Evolutionary conservation across 2,329 filamentous ascomycete genomes (phyloP).

Genomic region (Berkeleyomyces basicola): DNA sequence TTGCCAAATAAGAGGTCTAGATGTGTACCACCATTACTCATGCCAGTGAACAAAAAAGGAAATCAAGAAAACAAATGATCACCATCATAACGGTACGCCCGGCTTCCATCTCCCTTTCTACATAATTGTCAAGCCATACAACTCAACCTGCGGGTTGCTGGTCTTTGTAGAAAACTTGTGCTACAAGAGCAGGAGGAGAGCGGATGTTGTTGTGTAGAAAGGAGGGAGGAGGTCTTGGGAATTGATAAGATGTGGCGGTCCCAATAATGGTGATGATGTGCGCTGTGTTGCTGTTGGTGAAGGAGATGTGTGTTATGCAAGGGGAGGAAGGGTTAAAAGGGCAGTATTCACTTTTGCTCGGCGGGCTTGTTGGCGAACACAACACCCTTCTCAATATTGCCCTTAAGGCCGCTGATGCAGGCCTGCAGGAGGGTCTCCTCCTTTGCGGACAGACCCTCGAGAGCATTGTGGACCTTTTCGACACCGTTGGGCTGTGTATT

Average conservation of each 20-base stretch:
- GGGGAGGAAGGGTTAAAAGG: conserved; percentile 15
- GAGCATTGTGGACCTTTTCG: conserved; percentile 69
- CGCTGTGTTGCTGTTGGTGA: conserved; percentile 4
- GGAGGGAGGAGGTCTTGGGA: neutral
- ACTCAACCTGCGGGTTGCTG: neutral
- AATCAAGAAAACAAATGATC: conserved; percentile 5
- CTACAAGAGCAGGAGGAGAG: neutral
- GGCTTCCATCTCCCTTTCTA: neutral
- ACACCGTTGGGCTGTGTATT: conserved; percentile 54
- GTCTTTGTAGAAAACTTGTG: neutral
- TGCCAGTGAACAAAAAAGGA: neutral
- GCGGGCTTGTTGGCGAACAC: conserved; percentile 76
- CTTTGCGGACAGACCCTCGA: conserved; percentile 61
- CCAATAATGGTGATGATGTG: conserved; percentile 3
- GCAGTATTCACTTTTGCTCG: conserved; percentile 52
- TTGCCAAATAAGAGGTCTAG: conserved; percentile 1
- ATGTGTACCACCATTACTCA: neutral
- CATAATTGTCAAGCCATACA: neutral
- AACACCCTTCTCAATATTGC: conserved; percentile 89
- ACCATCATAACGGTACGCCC: conserved; percentile 1
- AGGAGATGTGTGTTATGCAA: neutral
- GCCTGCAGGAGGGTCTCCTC: conserved; percentile 77
- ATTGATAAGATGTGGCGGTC: conserved; percentile 2
- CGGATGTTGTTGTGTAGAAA: neutral
- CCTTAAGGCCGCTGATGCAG: conserved; percentile 62